Percentiles rank a stretch among this genome's conserved stretches.
phyloP scores from a whole-genome alignment of 306 rosid species.

The Pterocarpus macrocarpus region DNA sequence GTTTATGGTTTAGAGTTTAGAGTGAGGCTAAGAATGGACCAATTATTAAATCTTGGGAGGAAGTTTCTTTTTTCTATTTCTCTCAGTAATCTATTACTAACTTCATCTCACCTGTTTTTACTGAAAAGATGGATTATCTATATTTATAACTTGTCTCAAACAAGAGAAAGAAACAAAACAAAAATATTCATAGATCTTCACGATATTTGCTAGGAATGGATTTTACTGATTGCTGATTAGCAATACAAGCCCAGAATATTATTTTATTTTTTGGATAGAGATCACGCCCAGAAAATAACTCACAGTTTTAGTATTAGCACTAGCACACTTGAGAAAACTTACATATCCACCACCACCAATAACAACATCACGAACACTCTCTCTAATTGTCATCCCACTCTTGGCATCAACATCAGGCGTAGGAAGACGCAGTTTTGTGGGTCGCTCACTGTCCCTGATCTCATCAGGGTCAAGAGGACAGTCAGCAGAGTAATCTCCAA shows the following conservation, averaged over 20 bases:
- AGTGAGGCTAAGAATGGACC: too few relatives aligned
- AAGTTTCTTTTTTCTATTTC: too few relatives aligned
- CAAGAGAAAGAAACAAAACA: too few relatives aligned
- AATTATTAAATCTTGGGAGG: too few relatives aligned
- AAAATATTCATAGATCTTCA: too few relatives aligned
- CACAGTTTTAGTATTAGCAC: constrained; percentile 5
- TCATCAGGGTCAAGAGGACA: constrained; percentile 98
- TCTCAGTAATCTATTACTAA: too few relatives aligned
- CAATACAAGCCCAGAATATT: constrained; percentile 11
- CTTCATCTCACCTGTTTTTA: too few relatives aligned
- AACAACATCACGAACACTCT: constrained; percentile 94
- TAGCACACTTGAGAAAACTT: constrained; percentile 56
- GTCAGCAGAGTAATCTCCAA: constrained; percentile 96
- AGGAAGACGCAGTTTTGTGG: constrained; percentile 95
- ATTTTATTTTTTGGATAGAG: neutral
- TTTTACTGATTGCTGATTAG: constrained; percentile 14
- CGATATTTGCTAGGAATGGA: constrained; percentile 8
- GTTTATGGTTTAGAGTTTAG: too few relatives aligned
- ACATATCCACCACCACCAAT: constrained; percentile 93
- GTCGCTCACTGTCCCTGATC: constrained; percentile 97
- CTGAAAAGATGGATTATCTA: too few relatives aligned
- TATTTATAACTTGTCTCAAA: too few relatives aligned
- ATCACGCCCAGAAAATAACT: constrained; percentile 13
- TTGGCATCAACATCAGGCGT: constrained; percentile 70
- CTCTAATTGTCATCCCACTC: constrained; percentile 93